These are phyloP conservation scores for Geoglossum cookeanum DNA, from an alignment of 2,329 filamentous ascomycete species.

Conservation along the genomic window DNA sequence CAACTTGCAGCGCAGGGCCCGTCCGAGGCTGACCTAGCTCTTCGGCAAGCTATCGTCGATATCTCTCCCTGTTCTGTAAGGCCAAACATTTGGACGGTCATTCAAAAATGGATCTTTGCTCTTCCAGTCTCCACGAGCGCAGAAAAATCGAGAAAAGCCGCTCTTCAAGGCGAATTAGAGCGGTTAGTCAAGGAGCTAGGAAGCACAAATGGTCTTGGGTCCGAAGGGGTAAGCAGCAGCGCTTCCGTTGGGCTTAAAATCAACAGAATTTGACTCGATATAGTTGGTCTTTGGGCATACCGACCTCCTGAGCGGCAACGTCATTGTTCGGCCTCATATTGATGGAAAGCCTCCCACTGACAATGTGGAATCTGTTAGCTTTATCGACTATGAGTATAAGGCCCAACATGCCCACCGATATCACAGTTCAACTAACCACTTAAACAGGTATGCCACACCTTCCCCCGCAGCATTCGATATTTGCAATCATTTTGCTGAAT, in stretches of 20 bases:
- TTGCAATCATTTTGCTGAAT: slow-evolving; percentile 95
- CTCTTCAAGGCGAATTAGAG: slow-evolving; percentile 56
- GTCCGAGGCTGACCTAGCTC: slow-evolving; percentile 1
- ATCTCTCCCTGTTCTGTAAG: slow-evolving; percentile 47
- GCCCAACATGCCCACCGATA: not conserved
- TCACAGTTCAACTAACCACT: not conserved
- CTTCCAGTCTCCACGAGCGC: slow-evolving; percentile 54
- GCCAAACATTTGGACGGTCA: slow-evolving; percentile 87
- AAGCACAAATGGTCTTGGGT: slow-evolving; percentile 56
- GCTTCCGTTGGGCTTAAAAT: not conserved
- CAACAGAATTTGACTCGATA: slow-evolving; percentile 1
- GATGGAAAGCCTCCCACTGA: slow-evolving; percentile 19
- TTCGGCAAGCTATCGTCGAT: slow-evolving; percentile 27
- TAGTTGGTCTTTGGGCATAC: slow-evolving; percentile 87
- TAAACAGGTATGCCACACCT: slow-evolving; percentile 55
- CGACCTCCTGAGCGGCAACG: slow-evolving; percentile 88
- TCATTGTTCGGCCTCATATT: slow-evolving; percentile 53
- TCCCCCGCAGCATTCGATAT: slow-evolving; percentile 92
- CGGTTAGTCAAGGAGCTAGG: slow-evolving; percentile 52
- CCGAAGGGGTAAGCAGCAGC: slow-evolving; percentile 39
- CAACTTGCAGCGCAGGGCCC: not conserved
- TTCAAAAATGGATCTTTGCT: slow-evolving; percentile 88
- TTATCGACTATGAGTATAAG: slow-evolving; percentile 75
- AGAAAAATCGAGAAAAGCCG: slow-evolving; percentile 45
- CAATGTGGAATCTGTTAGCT: slow-evolving; percentile 41